Percentiles rank a stretch among this genome's conserved stretches.
phyloP scores from a whole-genome alignment of 306 rosid genomes.

The Boehmeria nivea region DNA sequence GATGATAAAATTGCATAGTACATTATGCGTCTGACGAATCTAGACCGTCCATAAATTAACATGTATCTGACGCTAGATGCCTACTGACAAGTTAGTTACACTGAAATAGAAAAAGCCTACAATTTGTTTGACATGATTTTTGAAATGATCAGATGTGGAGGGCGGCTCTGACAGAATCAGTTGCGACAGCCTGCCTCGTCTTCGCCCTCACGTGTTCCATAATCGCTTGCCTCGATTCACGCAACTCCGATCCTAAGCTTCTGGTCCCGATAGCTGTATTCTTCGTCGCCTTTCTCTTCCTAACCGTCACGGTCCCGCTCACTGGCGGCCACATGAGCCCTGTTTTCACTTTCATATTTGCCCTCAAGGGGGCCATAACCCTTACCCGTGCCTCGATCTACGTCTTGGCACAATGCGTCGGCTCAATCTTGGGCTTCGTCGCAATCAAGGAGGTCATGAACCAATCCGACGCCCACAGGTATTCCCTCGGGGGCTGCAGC shows the following conservation, averaged over 20 bases:
- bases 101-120: too few relatives aligned
- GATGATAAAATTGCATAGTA: too few relatives aligned
- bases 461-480: conserved; percentile 18
- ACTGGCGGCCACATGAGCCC: conserved; percentile 77
- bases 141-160: conserved; percentile 63
- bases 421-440: conserved; percentile 48
- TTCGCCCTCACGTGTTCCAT: conserved; percentile 47
- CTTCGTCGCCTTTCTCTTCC: conserved; percentile 53
- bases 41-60: too few relatives aligned
- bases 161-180: conserved; percentile 53
- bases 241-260: conserved; percentile 41
- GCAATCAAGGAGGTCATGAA: conserved; percentile 44
- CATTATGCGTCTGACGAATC: too few relatives aligned
- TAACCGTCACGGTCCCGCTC: conserved; percentile 59
- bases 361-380: conserved; percentile 35
- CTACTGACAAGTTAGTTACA: too few relatives aligned
- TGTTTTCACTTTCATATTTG: conserved; percentile 50
- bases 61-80: too few relatives aligned
- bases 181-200: conserved; percentile 49
- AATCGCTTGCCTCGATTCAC: conserved; percentile 62
- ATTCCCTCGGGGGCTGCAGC: conserved; percentile 69
- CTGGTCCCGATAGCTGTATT: conserved; percentile 62
- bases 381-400: conserved; percentile 38
- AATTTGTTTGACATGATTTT: too few relatives aligned
- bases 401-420: conserved; percentile 50